phyloP scores from a whole-genome alignment of 495 filamentous ascomycete species.

The Trichoderma asperelloides region DNA sequence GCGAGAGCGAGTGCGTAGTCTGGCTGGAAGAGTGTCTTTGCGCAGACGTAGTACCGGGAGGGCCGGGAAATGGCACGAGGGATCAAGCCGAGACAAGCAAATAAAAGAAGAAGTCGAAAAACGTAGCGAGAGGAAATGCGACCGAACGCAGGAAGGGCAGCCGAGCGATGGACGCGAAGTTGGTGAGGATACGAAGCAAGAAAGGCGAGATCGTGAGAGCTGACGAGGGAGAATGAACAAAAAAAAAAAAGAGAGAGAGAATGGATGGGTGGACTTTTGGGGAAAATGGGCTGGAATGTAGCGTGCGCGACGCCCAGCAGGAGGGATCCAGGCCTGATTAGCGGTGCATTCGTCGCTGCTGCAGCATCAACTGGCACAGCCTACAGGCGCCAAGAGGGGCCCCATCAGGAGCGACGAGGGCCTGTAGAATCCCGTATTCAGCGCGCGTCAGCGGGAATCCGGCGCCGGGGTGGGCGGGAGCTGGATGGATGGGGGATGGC shows the following conservation, averaged over 20 bases:
- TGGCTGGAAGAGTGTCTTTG: background rate
- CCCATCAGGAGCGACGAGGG: conserved; percentile 3
- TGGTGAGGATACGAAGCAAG: background rate
- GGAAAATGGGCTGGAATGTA: background rate
- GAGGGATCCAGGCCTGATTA: background rate
- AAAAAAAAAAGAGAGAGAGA: background rate
- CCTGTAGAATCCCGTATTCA: conserved; percentile 5
- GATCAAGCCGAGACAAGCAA: background rate
- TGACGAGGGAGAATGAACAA: background rate
- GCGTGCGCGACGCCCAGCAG: background rate
- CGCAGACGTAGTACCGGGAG: background rate
- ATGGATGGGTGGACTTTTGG: background rate
- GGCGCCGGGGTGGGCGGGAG: background rate
- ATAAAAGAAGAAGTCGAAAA: background rate
- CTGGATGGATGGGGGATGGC: background rate
- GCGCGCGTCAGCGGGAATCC: conserved; percentile 4
- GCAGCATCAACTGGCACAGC: conserved; percentile 1
- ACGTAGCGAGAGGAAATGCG: conserved; percentile 3
- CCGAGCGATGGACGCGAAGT: conserved; percentile 2
- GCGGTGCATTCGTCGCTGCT: background rate
- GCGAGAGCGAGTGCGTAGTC: background rate
- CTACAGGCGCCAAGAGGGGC: background rate
- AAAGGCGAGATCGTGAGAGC: background rate
- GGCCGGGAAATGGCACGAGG: background rate
- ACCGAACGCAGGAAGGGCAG: background rate